Base-by-base conservation (phyloP, 2,329 filamentous ascomycete species). In the Hymenoscyphus infarciens region DNA sequence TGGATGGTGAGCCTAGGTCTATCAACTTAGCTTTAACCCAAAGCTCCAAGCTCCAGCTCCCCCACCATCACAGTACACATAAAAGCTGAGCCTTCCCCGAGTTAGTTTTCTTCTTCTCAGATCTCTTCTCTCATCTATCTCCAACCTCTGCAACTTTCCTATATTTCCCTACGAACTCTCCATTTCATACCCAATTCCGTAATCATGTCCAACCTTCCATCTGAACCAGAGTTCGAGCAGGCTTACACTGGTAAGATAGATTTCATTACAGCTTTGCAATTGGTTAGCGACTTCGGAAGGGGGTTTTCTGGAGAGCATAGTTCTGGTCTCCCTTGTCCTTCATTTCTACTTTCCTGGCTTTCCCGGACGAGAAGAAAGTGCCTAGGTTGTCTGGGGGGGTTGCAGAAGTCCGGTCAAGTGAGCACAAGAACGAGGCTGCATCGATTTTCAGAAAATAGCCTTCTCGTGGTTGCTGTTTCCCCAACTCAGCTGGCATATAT, bases 221-320 rank as follows among this genome's bases (percentile, higher is more conserved):
- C 82, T 68, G 94, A 98, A 86, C 94, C 95, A 75, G 94, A 99
- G 83, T 98, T 98, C 82, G 88, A 97, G 87, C 94, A 98, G 86
- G 94, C 94, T 75, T 96, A 96, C 87, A 91, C 92, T 78, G 92
- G 92, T 96, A 81, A 74, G 83, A 45, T 38, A 16, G 35, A 45
- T 19, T 19, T 45, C 39, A 2, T 19, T 42, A 42, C 38, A 22
- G 8, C 7, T 8, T 19, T 45, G 16, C 16, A 11, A 19, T 45
- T 45, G 2, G 19, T 22, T 19, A 5, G 16, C 13, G 7, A 6
- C 11, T 15, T 5, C 3, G n/a, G 16, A 19, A 22, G n/a, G 7
- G 2, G 6, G 16, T 45, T 45, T 45, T 45, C 39, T 8, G 39
- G 39, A 22, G 39, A 45, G 6, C 39, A 45, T 3, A 45, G 16